Conservation (phyloP, 495 filamentous ascomycete genomes). For the Hapsidospora chrysogenum region DNA sequence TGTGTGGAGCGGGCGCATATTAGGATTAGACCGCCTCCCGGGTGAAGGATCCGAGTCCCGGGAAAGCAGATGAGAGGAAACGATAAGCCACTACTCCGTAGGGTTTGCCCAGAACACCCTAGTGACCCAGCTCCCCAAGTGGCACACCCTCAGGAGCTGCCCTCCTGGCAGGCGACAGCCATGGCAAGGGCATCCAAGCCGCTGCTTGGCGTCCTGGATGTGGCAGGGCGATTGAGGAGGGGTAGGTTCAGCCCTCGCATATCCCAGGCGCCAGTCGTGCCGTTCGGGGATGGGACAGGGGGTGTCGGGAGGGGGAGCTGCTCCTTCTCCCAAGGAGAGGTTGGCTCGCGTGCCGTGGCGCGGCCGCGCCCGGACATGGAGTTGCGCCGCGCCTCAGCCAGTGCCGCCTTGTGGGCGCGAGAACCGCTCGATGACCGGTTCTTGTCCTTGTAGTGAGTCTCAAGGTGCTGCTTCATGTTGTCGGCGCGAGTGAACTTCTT, state of each 20-base stretch:
- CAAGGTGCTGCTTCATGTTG: conserved; percentile 96
- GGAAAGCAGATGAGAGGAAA: neutral
- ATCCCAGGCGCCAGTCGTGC: conserved; percentile 17
- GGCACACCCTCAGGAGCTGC: too few relatives aligned
- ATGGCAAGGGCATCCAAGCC: conserved; percentile 4
- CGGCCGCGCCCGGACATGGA: conserved; percentile 9
- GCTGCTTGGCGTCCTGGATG: conserved; percentile 2
- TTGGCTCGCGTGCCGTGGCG: conserved; percentile 1
- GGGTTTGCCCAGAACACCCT: too few relatives aligned
- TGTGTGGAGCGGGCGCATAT: neutral
- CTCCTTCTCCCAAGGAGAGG: conserved; percentile 7
- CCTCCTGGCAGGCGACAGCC: conserved; percentile 3
- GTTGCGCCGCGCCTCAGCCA: conserved; percentile 3
- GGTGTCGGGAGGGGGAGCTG: conserved; percentile 7
- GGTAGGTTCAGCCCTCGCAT: conserved; percentile 24
- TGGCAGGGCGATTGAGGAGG: conserved; percentile 17
- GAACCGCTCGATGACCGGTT: conserved; percentile 11
- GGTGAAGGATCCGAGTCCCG: neutral
- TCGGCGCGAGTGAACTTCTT: conserved; percentile 94
- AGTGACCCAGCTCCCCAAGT: too few relatives aligned
- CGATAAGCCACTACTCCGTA: too few relatives aligned
- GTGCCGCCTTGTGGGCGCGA: conserved; percentile 4
- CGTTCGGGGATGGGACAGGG: conserved; percentile 4
- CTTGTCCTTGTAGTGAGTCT: conserved; percentile 59
- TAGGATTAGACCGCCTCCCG: neutral